Evolutionary conservation across 192 early-diverging fungal genomes (phyloP), one percentile per base, ranked within the genome.

Genomic region (Podila epicladia): DNA sequence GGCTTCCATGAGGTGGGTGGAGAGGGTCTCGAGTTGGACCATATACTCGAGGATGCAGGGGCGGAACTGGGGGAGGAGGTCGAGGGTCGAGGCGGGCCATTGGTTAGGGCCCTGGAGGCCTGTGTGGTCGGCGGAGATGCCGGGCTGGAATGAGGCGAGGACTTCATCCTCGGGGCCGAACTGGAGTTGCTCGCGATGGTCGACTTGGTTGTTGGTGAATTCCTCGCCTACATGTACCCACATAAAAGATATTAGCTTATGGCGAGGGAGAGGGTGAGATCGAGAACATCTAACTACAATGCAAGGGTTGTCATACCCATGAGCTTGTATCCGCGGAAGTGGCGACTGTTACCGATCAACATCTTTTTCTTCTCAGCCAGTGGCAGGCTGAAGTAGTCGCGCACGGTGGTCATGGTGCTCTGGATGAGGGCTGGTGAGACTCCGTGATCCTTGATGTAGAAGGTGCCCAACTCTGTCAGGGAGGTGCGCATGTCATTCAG

Each of bases 131-230:
- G 84, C 86, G 13, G 69, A 73, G 13, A 65, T 72, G 12, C 64
- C 48, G 0, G 66, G 64, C 5, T 41, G 9, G 41, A 78, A 78
- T 9, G 57, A 62, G 0, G 55, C 50, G 37, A 67, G 41, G 3
- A 60, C 29, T 26, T 64, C 17, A 12, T 38, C 69, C 29, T 92
- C 89, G 61, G 84, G 83, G 37, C 74, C 89, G 57, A 89, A 85
- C 62, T 92, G 89, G 58, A 90, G 83, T 65, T 91, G 88, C 66
- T 92, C 91, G n/a, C 76, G 76, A 24, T 80, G 76, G 45, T 80
- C 76, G 20, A 72, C 61, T 22, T 80, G 51, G 26, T 72, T 72
- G 45, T 80, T 80, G 8, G 76, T 80, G 33, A 72, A 26, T 29
- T 80, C 76, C 7, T 80, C 58, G 5, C 76, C 76, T 80, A 58